Conservation (phyloP, 352 stramenopile species). For the Globisporangium echinulatum region DNA sequence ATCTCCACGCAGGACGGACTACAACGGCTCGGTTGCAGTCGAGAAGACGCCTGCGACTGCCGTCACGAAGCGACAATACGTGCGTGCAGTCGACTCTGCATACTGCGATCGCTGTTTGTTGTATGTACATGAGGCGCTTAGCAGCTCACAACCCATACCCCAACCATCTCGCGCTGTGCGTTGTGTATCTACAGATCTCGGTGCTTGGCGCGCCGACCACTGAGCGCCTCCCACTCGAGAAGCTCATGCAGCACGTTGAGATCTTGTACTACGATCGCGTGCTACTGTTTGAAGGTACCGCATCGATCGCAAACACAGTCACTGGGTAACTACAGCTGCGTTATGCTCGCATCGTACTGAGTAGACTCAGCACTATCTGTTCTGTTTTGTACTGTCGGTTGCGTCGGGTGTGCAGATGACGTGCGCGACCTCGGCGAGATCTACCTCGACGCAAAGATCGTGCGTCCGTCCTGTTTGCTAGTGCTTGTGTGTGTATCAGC, state of each 20-base stretch:
- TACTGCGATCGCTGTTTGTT: too few species aligned
- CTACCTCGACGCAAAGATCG: conserved; percentile 47
- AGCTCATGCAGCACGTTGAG: conserved; percentile 38
- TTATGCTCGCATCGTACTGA: background rate
- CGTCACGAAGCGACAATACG: background rate
- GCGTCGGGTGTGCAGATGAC: conserved; percentile 27
- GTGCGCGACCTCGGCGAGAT: conserved; percentile 61
- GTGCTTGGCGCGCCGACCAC: conserved; percentile 12
- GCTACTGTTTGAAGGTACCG: conserved; percentile 52
- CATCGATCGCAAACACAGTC: too few species aligned
- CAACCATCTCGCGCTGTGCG: background rate
- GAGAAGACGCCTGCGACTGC: conserved; percentile 7
- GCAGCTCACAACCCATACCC: too few species aligned
- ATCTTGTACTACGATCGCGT: conserved; percentile 60
- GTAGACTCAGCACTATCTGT: background rate
- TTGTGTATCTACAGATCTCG: background rate
- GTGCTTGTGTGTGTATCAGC: background rate
- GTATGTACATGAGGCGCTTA: too few species aligned
- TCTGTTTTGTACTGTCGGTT: background rate
- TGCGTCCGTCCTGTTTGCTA: conserved; percentile 12
- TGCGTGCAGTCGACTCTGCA: background rate
- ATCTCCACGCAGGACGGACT: conserved; percentile 20
- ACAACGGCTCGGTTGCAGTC: conserved; percentile 24
- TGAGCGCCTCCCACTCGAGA: conserved; percentile 42
- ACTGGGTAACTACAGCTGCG: too few species aligned